Evolutionary conservation across 352 stramenopile genomes (phyloP).

Genomic region (Globisporangium heterothallicum): DNA sequence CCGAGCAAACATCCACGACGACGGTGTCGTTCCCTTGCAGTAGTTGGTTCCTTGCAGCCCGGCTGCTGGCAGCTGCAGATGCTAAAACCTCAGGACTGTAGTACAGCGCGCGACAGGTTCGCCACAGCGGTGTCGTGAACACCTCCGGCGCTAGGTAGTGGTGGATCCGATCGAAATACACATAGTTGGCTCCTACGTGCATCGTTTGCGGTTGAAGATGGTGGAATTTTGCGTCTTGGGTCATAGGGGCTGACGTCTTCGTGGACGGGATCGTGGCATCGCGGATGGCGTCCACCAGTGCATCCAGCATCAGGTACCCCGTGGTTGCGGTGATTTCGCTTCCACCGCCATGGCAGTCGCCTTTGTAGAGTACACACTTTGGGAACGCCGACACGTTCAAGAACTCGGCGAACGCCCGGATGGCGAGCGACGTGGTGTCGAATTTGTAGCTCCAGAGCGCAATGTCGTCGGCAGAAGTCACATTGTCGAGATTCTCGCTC

Average conservation of each 20-base stretch:
- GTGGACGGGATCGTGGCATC: too few species aligned
- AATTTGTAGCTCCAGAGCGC: conserved; percentile 9
- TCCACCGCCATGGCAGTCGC: not conserved
- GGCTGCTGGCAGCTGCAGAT: not conserved
- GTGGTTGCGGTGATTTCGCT: not conserved
- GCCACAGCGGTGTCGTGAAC: conserved; percentile 4
- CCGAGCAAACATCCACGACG: not conserved
- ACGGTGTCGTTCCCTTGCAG: not conserved
- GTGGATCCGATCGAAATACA: conserved; percentile 12
- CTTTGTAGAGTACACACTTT: not conserved
- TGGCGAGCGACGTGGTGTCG: conserved; percentile 3
- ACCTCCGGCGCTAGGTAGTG: conserved; percentile 10
- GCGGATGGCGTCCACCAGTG: not conserved
- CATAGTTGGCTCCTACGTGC: not conserved
- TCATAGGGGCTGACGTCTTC: not conserved
- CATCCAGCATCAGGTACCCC: not conserved
- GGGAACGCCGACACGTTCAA: not conserved
- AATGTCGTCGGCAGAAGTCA: not conserved
- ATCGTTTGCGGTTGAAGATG: not conserved
- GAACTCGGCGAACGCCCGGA: not conserved
- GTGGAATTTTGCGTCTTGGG: not conserved
- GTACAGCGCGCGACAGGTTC: conserved; percentile 4
- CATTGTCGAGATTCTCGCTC: not conserved
- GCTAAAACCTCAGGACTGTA: conserved; percentile 1
- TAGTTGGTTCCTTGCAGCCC: too few species aligned